Evolutionary conservation across 805 yeast species (phyloP).

Genomic region (Candida nemodendra): DNA sequence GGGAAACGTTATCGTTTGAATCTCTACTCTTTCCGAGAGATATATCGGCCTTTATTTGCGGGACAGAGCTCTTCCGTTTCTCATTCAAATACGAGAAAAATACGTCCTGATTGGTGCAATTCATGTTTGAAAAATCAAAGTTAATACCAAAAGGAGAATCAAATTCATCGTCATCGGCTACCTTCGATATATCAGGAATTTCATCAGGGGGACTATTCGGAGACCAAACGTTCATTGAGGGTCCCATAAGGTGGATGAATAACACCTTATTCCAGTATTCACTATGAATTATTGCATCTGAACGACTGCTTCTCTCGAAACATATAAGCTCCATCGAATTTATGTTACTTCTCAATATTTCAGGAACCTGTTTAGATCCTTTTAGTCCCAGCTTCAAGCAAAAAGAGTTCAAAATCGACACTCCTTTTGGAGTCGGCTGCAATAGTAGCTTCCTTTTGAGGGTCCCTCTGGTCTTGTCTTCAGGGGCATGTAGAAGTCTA

Average conservation of each 20-base stretch:
- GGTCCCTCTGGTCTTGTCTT: constrained; percentile 59
- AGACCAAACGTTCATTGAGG: constrained; percentile 67
- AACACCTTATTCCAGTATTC: constrained; percentile 64
- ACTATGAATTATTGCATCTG: constrained; percentile 61
- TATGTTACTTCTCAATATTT: constrained; percentile 45
- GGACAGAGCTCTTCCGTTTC: constrained; percentile 12
- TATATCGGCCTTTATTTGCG: neutral
- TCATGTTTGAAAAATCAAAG: constrained; percentile 9
- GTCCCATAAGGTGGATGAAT: constrained; percentile 61
- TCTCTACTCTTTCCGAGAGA: neutral
- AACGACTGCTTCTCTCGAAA: constrained; percentile 60
- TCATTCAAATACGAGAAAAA: constrained; percentile 25
- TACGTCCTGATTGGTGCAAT: constrained; percentile 12
- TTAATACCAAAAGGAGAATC: constrained; percentile 12
- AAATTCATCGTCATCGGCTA: constrained; percentile 7
- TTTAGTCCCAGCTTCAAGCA: constrained; percentile 55
- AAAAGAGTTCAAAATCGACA: constrained; percentile 63
- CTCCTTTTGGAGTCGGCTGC: constrained; percentile 93
- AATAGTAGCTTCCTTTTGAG: constrained; percentile 44
- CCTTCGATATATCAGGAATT: constrained; percentile 37
- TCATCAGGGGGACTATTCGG: constrained; percentile 51
- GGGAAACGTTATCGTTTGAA: constrained; percentile 38
- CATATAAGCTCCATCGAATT: constrained; percentile 71
- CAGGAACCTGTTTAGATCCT: constrained; percentile 23
- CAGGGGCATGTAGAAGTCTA: constrained; percentile 69